Evolutionary conservation across 371 early-diverging fungal species (phyloP).

Genomic region (Mucor racemosus): DNA sequence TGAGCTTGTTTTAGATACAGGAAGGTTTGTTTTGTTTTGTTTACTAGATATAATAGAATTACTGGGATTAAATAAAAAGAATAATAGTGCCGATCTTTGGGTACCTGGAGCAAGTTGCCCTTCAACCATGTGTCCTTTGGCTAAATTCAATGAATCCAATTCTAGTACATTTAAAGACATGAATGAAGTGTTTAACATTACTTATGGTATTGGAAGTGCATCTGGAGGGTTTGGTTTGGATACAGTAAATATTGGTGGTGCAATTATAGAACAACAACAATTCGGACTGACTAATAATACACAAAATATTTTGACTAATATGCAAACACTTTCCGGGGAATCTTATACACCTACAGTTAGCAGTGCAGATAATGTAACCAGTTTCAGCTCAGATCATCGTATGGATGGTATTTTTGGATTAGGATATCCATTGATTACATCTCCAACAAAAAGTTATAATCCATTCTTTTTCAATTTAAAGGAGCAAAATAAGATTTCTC

Average conservation of each 20-base stretch:
- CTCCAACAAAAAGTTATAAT: conserved; percentile 32
- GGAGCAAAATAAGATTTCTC: conserved; percentile 30
- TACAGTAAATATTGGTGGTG: conserved; percentile 32
- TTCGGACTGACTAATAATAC: conserved; percentile 36
- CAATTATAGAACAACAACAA: conserved; percentile 42
- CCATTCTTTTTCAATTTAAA: conserved; percentile 51
- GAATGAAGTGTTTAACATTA: conserved; percentile 24
- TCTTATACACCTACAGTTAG: conserved; percentile 9
- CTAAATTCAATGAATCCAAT: conserved; percentile 31
- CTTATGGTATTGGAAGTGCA: conserved; percentile 46
- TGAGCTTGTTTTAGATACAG: conserved; percentile 40
- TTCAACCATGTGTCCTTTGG: conserved; percentile 29
- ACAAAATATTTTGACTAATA: conserved; percentile 27
- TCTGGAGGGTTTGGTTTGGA: conserved; percentile 39
- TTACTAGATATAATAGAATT: background rate
- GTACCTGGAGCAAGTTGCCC: conserved; percentile 39
- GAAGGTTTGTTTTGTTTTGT: conserved; percentile 35
- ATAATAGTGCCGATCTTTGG: conserved; percentile 47
- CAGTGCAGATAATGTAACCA: background rate
- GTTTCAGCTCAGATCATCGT: background rate
- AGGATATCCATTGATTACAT: conserved; percentile 48
- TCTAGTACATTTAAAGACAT: conserved; percentile 37
- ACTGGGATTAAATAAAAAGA: background rate
- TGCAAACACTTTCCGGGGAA: conserved; percentile 3
- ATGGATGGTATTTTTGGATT: conserved; percentile 53